Base-by-base conservation (phyloP, 2,329 filamentous ascomycete genomes). In the Teratosphaeria nubilosa region DNA sequence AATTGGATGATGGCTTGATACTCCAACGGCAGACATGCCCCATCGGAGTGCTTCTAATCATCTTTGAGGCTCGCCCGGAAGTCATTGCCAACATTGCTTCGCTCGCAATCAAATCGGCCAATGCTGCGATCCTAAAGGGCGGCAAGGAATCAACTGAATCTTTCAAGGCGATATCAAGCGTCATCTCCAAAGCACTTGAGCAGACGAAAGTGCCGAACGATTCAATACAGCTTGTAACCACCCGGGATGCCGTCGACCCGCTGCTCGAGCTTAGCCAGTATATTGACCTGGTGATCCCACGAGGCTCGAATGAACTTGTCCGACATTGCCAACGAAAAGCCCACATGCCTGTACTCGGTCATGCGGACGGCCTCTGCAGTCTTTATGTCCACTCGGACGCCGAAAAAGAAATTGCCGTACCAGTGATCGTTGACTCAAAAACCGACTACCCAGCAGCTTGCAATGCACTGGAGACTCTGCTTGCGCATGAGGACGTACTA, bases 11-110 rank as follows among this genome's bases (percentile, higher is more conserved):
- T 65, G 87, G 86, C 56, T 81, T 99, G 56, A 81, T 86, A 56
- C 81, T 99, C 60, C 90, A 96, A 71, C 86, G 91, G 62, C 88
- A 96, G 53, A 91, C 90, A 48, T 96, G 90, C 71, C 94, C 94
- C 5, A 97, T 99, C 66, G 94, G 94, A 60, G 91, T 97, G n/a
- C 83, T 99, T 50, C 82, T 99, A 65, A 94, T 99, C 75, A 97
- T 99, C 70, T 99, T 99, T 70, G 94, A 99, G 76, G 94, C 94
- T 37, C 87, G 94, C 7, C 94, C 94, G 6, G 94, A 99, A 76
- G 94, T 99, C 64, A 96, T 99, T 70, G 94, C 92, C 70, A 99
- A 99, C 74, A 97, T 99, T 69, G 91, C 94, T 62, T 90, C 91
- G 3, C 80, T 99, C 25, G 91, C 94, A 41, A 89, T 99, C 74